Evolutionary conservation across 2,329 filamentous ascomycete species (phyloP), one percentile per base, ranked within the genome.

Genomic region (Paecilomyces dactylethromorphus): DNA sequence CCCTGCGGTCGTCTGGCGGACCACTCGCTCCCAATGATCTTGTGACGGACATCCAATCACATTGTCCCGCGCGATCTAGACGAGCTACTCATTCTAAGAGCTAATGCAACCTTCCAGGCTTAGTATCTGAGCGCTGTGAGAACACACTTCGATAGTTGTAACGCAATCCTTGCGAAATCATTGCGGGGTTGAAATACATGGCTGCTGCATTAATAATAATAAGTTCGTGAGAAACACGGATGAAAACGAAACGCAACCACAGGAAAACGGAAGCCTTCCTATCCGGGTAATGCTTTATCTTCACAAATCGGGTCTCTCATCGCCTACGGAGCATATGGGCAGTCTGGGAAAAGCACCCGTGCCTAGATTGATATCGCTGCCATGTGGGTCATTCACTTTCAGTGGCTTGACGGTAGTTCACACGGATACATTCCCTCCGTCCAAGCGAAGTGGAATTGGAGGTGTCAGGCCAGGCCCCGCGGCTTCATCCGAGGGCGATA

Each of bases 401-500:
- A 45, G 39, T 45, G 8, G 39, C 26, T 29, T 29, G 26, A 29
- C 7, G 7, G 24, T 3, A 15, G 18, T 45, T 15, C 35, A 1
- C 13, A 45, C 18, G 18, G 35, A 45, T 45, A 45, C 39, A 45
- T 6, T 45, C 39, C 39, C n/a, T 45, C 39, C 39, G 39, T 18
- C 21, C 39, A 45, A 18, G 39, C 39, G 35, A 45, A 18, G 24
- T 26, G 15, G 35, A 45, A 45, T n/a, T 45, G 15, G 35, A 45
- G 15, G 35, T 31, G 61, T 60, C 22, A 57, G 53, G 29, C 51
- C 63, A 3, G 58, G 59, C 31, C 62, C 64, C 12, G 67, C 71
- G 54, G 68, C 67, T 1, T 71, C 71, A 59, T 71, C 68, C 54
- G 64, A 67, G 18, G 66, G 65, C 2, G 68, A 72, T 21, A 71